Evolutionary conservation across 352 stramenopile genomes (phyloP).

Genomic region (Aphanomyces stellatus): DNA sequence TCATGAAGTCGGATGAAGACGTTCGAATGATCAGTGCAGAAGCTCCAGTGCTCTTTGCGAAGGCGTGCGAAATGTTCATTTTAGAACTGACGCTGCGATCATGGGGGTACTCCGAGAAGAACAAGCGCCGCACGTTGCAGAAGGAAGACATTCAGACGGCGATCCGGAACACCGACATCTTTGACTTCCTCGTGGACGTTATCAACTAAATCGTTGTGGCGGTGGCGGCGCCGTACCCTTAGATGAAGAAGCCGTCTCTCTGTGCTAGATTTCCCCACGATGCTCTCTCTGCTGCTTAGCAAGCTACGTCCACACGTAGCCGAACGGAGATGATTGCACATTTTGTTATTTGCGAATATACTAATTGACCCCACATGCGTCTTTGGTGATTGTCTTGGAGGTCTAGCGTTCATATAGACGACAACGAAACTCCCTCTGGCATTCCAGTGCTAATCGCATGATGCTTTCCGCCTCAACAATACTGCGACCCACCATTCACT

Average conservation of each 20-base stretch:
- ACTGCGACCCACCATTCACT: no score
- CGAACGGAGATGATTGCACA: no score
- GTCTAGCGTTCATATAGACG: no score
- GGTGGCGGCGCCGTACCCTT: background rate
- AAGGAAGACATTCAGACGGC: constrained; percentile 98
- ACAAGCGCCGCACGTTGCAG: constrained; percentile 91
- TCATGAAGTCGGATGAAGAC: constrained; percentile 99
- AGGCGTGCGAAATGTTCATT: constrained; percentile 99
- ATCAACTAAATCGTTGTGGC: constrained; percentile 57
- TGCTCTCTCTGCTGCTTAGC: no score
- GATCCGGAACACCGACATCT: constrained; percentile 98
- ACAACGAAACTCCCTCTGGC: no score
- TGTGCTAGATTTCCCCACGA: no score
- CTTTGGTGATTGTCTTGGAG: no score
- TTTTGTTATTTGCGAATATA: no score
- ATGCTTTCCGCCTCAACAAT: no score
- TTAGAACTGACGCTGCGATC: constrained; percentile 96
- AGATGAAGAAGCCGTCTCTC: background rate
- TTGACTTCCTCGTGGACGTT: constrained; percentile 98
- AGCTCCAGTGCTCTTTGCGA: constrained; percentile 98
- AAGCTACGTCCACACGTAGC: no score
- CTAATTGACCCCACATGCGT: no score
- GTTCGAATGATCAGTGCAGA: constrained; percentile 98
- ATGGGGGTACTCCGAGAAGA: constrained; percentile 83
- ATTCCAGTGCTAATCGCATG: no score